A percentile compares a stretch with the other conserved stretches of the same genome.
These are phyloP conservation scores for Hypsizygus marmoreus DNA, from an alignment of 768 basidiomycete genomes.

Conservation along the genomic window DNA sequence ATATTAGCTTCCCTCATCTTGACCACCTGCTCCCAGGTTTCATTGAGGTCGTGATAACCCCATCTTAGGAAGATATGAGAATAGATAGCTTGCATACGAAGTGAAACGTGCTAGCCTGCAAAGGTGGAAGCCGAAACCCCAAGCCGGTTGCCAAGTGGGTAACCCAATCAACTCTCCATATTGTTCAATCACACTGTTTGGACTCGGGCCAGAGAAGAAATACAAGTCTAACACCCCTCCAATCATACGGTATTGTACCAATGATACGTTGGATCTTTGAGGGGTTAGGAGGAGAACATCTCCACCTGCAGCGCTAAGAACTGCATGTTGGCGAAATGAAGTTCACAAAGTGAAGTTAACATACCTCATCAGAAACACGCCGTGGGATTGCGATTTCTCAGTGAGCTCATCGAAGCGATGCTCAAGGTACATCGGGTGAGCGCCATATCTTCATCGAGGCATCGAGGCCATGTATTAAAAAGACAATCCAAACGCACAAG, in stretches of 20 bases:
- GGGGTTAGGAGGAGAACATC: slow-evolving; percentile 72
- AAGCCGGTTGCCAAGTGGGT: slow-evolving; percentile 71
- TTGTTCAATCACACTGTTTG: slow-evolving; percentile 66
- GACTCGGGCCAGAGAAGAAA: slow-evolving; percentile 67
- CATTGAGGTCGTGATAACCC: slow-evolving; percentile 50
- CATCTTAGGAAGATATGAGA: slow-evolving; percentile 29
- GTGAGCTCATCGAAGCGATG: slow-evolving; percentile 62
- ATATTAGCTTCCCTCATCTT: slow-evolving; percentile 66
- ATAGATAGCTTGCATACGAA: slow-evolving; percentile 1
- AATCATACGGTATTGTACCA: slow-evolving; percentile 72
- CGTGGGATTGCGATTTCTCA: slow-evolving; percentile 62
- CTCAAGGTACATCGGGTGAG: slow-evolving; percentile 72
- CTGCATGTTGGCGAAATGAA: slow-evolving; percentile 30
- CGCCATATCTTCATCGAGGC: slow-evolving; percentile 54
- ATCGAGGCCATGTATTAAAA: no score
- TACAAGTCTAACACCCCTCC: slow-evolving; percentile 81
- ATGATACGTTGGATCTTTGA: slow-evolving; percentile 50
- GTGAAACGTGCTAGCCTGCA: slow-evolving; percentile 46
- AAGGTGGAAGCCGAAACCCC: slow-evolving; percentile 81
- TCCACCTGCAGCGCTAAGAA: slow-evolving; percentile 65
- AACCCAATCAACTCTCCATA: slow-evolving; percentile 67
- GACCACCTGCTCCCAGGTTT: slow-evolving; percentile 54
- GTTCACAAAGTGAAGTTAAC: slow-evolving; percentile 1
- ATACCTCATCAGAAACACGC: slow-evolving; percentile 74
- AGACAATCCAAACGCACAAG: background rate